These are phyloP conservation scores for Aspergillus sp. DNA, from an alignment of 2,329 filamentous ascomycete genomes.

Conservation along the genomic window DNA sequence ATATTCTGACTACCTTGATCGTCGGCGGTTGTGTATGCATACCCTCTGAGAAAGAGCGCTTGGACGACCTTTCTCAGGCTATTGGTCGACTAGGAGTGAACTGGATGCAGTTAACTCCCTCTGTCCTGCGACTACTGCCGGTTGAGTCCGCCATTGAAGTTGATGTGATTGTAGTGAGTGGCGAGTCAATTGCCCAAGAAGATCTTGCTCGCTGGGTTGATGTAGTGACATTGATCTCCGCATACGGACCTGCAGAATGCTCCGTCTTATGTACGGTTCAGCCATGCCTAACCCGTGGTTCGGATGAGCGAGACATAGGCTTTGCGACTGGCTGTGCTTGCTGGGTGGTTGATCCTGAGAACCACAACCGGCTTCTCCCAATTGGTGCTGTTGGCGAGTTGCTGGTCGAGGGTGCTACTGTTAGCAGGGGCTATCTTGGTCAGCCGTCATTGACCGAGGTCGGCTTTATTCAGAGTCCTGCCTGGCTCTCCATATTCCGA, in stretches of 20 bases:
- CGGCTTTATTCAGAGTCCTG: conserved; percentile 21
- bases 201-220: conserved; percentile 28
- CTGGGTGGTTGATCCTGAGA: conserved; percentile 30
- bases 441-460: conserved; percentile 26
- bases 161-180: conserved; percentile 6
- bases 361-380: conserved; percentile 27
- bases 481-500: conserved; percentile 14
- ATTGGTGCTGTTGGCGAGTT: conserved; percentile 34
- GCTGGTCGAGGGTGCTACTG: conserved; percentile 30
- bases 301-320: conserved; percentile 15
- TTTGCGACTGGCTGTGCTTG: conserved; percentile 11
- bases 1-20: conserved; percentile 25
- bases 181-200: conserved; percentile 23
- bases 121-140: conserved; percentile 41
- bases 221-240: conserved; percentile 13
- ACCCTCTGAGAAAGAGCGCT: conserved; percentile 36
- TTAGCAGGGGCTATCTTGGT: conserved; percentile 38
- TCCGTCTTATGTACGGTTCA: conserved; percentile 2
- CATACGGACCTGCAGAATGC: conserved; percentile 18
- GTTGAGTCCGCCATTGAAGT: conserved; percentile 5
- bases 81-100: conserved; percentile 38
- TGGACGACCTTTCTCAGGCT: conserved; percentile 31
- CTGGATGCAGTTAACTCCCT: conserved; percentile 47
- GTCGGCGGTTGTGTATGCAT: conserved; percentile 43
- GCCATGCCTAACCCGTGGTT: neutral